Percentiles rank a stretch among this genome's conserved stretches.
Conservation (phyloP, 306 rosid species). For the Prinsepia uniflora region DNA sequence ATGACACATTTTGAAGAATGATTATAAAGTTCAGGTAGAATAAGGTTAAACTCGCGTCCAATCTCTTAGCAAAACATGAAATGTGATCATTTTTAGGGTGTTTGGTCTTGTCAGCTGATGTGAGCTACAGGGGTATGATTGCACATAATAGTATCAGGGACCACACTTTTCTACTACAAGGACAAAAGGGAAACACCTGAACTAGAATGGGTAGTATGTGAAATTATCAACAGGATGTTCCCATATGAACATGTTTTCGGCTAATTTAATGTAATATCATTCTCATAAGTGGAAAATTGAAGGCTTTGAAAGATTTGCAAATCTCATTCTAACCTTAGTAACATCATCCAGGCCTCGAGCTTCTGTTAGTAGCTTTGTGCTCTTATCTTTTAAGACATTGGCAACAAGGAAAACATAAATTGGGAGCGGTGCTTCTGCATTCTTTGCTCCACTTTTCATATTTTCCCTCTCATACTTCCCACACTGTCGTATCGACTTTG, state of each 20-base stretch:
- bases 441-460: slow-evolving; percentile 57
- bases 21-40: neutral
- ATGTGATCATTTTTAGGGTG: neutral
- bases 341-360: slow-evolving; percentile 96
- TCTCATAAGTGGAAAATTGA: neutral
- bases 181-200: neutral
- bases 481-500: slow-evolving; percentile 71
- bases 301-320: slow-evolving; percentile 18
- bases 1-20: neutral
- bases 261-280: neutral
- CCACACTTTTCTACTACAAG: neutral
- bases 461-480: slow-evolving; percentile 89
- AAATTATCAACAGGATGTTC: neutral
- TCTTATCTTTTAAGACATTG: slow-evolving; percentile 91
- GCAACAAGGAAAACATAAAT: slow-evolving; percentile 93
- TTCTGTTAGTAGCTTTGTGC: slow-evolving; percentile 69
- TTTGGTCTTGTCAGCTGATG: neutral
- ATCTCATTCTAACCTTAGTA: slow-evolving; percentile 67
- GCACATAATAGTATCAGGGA: neutral
- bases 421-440: slow-evolving; percentile 76
- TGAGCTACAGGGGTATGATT: neutral
- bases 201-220: neutral
- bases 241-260: slow-evolving; percentile 7
- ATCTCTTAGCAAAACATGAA: neutral
- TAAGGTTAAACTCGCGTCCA: neutral